Conservation (phyloP, 108 stramenopile species). For the Skeletonema menzelii region DNA sequence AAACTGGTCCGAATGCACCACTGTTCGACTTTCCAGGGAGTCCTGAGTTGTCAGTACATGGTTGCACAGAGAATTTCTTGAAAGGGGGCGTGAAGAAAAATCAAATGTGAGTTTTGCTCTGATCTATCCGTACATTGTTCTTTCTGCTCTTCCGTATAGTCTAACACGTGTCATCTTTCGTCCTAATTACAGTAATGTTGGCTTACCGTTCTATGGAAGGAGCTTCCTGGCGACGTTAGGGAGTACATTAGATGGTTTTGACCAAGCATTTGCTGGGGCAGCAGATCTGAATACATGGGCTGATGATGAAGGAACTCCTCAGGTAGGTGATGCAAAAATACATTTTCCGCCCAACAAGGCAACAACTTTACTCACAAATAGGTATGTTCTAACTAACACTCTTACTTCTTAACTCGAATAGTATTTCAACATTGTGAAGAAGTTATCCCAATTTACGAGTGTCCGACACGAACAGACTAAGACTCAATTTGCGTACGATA, state of each 20-base stretch:
- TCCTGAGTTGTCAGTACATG: constrained; percentile 23
- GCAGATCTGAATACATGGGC: constrained; percentile 25
- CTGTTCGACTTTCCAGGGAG: constrained; percentile 19
- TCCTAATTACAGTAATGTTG: constrained; percentile 14
- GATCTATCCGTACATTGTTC: not conserved
- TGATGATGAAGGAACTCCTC: constrained; percentile 43
- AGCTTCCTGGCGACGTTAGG: constrained; percentile 9
- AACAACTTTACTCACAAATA: too few relatives aligned
- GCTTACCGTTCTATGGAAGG: constrained; percentile 32
- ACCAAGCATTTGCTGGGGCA: constrained; percentile 12
- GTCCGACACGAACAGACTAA: constrained; percentile 41
- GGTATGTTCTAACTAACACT: too few relatives aligned
- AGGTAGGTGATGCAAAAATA: too few relatives aligned
- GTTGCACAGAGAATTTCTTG: constrained; percentile 36
- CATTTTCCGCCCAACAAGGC: too few relatives aligned
- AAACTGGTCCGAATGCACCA: constrained; percentile 39
- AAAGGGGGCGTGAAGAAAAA: constrained; percentile 10
- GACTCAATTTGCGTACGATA: constrained; percentile 31
- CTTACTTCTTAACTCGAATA: too few relatives aligned
- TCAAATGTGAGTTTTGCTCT: constrained; percentile 19
- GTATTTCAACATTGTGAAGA: constrained; percentile 40
- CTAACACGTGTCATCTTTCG: constrained; percentile 1
- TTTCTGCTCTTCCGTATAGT: too few relatives aligned
- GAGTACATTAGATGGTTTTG: constrained; percentile 16
- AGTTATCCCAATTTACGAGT: constrained; percentile 14